Evolutionary conservation across 164 flowering plant species (phyloP).

Genomic region (Macadamia integrifolia): DNA sequence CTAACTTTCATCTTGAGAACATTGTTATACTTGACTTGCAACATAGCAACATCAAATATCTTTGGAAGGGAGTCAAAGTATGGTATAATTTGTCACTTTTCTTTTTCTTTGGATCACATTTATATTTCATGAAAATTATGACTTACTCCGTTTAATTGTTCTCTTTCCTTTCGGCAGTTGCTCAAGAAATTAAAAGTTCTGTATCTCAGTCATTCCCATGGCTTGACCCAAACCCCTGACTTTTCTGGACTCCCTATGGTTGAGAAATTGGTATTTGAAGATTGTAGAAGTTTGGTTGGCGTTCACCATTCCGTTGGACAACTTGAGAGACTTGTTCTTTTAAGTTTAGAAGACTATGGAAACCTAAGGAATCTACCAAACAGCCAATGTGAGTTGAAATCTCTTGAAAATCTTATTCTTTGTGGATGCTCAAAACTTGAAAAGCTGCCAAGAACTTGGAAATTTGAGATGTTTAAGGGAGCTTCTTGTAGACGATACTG

Average conservation of each 20-base stretch:
- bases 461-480: conserved; percentile 1
- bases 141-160: background rate
- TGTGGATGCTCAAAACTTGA: conserved; percentile 12
- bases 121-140: background rate
- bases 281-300: conserved; percentile 12
- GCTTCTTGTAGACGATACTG: background rate
- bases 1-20: conserved; percentile 1
- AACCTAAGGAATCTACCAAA: conserved; percentile 5
- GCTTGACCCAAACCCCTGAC: no score
- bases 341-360: conserved; percentile 4
- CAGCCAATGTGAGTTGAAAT: background rate
- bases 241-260: no score
- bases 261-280: conserved; percentile 2
- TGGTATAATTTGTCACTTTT: background rate
- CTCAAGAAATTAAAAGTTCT: no score
- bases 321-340: background rate
- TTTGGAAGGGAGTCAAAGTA: conserved; percentile 8
- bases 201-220: no score
- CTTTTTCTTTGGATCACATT: background rate
- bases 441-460: conserved; percentile 4
- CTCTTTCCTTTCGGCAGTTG: no score
- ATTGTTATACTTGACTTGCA: conserved; percentile 16
- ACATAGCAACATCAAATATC: conserved; percentile 7
- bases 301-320: conserved; percentile 7
- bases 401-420: conserved; percentile 5